Base-by-base conservation (phyloP, 345 rosid species). In the Psidium friedrichsthalianum region DNA sequence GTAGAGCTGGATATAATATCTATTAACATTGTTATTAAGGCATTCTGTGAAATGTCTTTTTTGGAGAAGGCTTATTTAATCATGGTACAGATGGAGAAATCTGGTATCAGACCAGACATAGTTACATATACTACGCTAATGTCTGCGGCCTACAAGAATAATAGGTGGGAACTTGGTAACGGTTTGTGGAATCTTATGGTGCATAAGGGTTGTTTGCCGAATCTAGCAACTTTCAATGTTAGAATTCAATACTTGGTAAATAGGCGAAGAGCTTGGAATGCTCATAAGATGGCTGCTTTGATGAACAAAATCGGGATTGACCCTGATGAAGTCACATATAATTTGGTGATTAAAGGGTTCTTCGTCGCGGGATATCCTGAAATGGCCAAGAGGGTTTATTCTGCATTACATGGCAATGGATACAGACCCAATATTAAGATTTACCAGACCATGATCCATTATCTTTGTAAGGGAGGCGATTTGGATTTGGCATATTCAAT, bases 101-200 rank as follows among this genome's bases (percentile, higher is more conserved):
- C 85, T n/a, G 92, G 96, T 22, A 85, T 93, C 85, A 89, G 56
- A 81, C 94, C 97, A 58, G 98, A 95, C 89, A 95, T 93, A n/a
- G 55, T 94, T 84, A 94, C 96, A 4, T 95, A 90, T 82, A 94
- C 96, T 18, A 95, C 96, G 11, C 96, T 95, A 87, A 86, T 93
- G 74, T 91, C 96, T 1, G 93, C 98, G 42, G 93, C 88, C 83
- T 95, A 94, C 91, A 92, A 90, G 90, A 87, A 85, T 4, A 89
- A 92, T n/a, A 86, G 88, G 51, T 87, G 86, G 44, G 89, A 91
- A 89, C 87, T 94, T 87, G 94, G 95, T 64, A 94, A 94, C 69
- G 98, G 98, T 24, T 82, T 94, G 86, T 95, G 98, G 98, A 95
- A 94, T 86, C 93, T 89, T 86, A 94, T 94, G 98, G 90, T 94